Evolutionary conservation across 2,329 filamentous ascomycete species (phyloP), one percentile per base, ranked within the genome.

Genomic region (Verticillium nubilum): DNA sequence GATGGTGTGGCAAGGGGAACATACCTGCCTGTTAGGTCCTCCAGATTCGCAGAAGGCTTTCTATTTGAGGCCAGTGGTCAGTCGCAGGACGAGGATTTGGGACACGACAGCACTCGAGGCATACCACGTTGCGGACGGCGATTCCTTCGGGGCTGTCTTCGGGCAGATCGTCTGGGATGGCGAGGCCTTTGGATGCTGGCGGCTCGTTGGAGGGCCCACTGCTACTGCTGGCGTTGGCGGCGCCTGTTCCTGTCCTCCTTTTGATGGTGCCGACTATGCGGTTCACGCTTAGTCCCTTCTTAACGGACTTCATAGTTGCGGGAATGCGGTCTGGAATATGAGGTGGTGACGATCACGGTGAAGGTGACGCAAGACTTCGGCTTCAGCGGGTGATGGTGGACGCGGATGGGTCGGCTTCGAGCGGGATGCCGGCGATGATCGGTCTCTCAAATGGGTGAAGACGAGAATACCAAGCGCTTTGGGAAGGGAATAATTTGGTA

Each of bases 11-110:
- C 17, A 31, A 58, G 28, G 60, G 68, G 58, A 19, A 58, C 62
- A 67, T 58, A 76, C 76, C 61, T 80, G 86, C 81, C 66, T 81
- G 69, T 84, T 82, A 4, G 61, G 57, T 60, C 83, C 81, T 63
- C 85, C 86, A 56, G 89, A 88, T 75, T 94, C 89, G 80, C 91
- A 96, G 72, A 96, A 96, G 52, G 86, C 81, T 80, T 82, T 89
- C 90, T 93, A 70, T 62, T 42, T 23, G 31, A 37, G 33, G 50
- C n/a, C 52, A 59, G 35, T 35, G 25, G 62, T 72, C 58, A 72
- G 66, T 62, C 56, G 58, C 31, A 52, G 67, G 58, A 23, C 7
- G 37, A 28, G 7, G 29, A n/a, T 13, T 29, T 19, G 17, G n/a
- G 26, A 13, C 6, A 55, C 57, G 57, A 42, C 52, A 56, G 33